phyloP scores from a whole-genome alignment of 108 stramenopile species.

The Conticribra weissflogii region DNA sequence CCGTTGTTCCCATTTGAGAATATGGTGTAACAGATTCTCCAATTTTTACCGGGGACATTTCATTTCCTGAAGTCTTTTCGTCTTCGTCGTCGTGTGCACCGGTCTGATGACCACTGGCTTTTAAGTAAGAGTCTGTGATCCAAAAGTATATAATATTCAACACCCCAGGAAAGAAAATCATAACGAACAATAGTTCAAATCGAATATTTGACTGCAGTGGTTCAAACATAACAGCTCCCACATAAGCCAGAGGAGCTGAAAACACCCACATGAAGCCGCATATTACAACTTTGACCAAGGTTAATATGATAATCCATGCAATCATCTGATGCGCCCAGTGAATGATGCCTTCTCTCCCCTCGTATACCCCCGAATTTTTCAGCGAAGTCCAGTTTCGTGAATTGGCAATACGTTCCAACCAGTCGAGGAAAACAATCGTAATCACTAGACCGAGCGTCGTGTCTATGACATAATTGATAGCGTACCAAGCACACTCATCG shows the following conservation, averaged over 20 bases:
- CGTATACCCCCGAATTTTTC: slow-evolving; percentile 87
- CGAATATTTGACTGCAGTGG: slow-evolving; percentile 82
- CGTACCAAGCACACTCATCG: slow-evolving; percentile 94
- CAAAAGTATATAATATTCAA: slow-evolving; percentile 93
- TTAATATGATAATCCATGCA: slow-evolving; percentile 82
- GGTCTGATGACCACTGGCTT: slow-evolving; percentile 64
- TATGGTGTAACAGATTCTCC: slow-evolving; percentile 50
- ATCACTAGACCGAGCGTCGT: slow-evolving; percentile 84
- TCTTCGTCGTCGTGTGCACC: slow-evolving; percentile 61
- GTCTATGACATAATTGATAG: slow-evolving; percentile 87
- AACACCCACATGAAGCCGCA: slow-evolving; percentile 74
- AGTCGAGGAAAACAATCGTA: slow-evolving; percentile 69
- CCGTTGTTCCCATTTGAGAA: slow-evolving; percentile 32
- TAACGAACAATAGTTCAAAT: slow-evolving; percentile 89
- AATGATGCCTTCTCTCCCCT: slow-evolving; percentile 64
- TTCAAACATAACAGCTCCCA: slow-evolving; percentile 75
- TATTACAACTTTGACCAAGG: slow-evolving; percentile 78
- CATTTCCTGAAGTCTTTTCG: neutral
- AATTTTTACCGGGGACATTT: slow-evolving; percentile 27
- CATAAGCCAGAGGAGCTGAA: slow-evolving; percentile 61
- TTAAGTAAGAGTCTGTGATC: slow-evolving; percentile 88
- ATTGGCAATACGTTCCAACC: slow-evolving; percentile 71
- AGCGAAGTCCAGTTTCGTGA: slow-evolving; percentile 71
- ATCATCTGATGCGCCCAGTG: slow-evolving; percentile 82
- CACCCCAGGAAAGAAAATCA: slow-evolving; percentile 92